phyloP scores from a whole-genome alignment of 1,284 basidiomycete genomes.

The Phenoliferia sp. region DNA sequence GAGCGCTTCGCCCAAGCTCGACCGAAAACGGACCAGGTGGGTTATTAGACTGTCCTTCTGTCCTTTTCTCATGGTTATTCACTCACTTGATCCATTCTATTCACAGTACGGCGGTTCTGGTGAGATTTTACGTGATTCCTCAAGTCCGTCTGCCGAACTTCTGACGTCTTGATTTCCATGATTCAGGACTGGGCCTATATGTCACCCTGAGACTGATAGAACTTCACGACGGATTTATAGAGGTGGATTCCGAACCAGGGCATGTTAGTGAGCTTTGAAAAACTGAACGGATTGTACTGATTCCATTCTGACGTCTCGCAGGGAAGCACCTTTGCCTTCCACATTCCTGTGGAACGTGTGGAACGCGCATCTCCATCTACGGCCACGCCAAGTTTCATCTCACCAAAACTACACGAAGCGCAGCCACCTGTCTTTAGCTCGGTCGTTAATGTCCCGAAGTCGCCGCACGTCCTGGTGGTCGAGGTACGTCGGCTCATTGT shows the following conservation, averaged over 20 bases:
- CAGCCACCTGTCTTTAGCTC: too few species aligned
- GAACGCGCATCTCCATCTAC: too few species aligned
- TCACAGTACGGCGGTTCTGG: neutral
- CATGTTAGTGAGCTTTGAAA: neutral
- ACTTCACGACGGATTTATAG: conserved; percentile 32
- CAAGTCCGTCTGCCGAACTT: too few species aligned
- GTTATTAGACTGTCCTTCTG: too few species aligned
- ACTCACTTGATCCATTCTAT: neutral
- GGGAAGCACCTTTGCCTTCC: conserved; percentile 29
- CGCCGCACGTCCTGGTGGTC: conserved; percentile 20
- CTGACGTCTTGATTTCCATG: too few species aligned
- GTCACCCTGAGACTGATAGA: conserved; percentile 30
- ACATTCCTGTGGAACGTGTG: too few species aligned
- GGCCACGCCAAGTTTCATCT: too few species aligned
- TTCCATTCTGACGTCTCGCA: too few species aligned
- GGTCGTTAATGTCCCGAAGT: neutral
- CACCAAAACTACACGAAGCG: too few species aligned
- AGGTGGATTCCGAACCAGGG: conserved; percentile 8
- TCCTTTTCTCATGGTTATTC: too few species aligned
- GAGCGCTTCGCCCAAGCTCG: conserved; percentile 31
- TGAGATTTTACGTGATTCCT: too few species aligned
- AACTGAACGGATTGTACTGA: too few species aligned
- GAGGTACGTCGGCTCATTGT: conserved; percentile 6
- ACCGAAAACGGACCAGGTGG: conserved; percentile 21
- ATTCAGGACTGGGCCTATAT: neutral